Evolutionary conservation across 2,329 filamentous ascomycete species (phyloP).

Genomic region (Corinectria fuckeliana): DNA sequence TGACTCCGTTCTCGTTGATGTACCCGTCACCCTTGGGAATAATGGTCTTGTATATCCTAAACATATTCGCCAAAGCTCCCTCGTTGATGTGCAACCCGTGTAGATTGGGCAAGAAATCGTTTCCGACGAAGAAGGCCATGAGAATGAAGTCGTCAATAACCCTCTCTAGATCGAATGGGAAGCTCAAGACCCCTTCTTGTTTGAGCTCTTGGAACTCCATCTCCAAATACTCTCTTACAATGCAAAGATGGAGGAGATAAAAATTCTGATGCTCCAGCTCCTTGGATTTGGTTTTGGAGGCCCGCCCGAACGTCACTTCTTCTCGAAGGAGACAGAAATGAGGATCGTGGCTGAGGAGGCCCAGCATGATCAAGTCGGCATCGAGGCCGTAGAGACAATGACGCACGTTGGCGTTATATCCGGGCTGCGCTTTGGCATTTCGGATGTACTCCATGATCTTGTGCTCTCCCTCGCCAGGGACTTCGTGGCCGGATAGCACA

Average conservation of each 20-base stretch:
- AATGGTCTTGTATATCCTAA: slow-evolving; percentile 91
- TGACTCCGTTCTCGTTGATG: slow-evolving; percentile 93
- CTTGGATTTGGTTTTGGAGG: slow-evolving; percentile 87
- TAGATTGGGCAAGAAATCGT: slow-evolving; percentile 97
- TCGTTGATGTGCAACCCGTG: slow-evolving; percentile 98
- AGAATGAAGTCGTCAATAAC: slow-evolving; percentile 99
- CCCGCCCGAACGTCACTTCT: slow-evolving; percentile 95
- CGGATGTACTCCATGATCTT: slow-evolving; percentile 99
- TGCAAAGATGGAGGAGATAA: slow-evolving; percentile 95
- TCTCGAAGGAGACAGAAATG: slow-evolving; percentile 97
- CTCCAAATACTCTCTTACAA: slow-evolving; percentile 96
- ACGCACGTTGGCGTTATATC: slow-evolving; percentile 90
- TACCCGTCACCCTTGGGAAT: slow-evolving; percentile 89
- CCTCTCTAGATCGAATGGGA: slow-evolving; percentile 90
- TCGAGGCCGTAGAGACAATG: slow-evolving; percentile 98
- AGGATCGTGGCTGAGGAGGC: slow-evolving; percentile 94
- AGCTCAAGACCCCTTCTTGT: slow-evolving; percentile 71
- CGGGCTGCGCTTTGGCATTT: slow-evolving; percentile 91
- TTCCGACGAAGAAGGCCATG: slow-evolving; percentile 99
- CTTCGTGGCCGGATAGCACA: slow-evolving; percentile 95
- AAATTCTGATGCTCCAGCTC: slow-evolving; percentile 99
- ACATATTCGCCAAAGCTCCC: slow-evolving; percentile 95
- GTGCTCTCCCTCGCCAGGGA: slow-evolving; percentile 97
- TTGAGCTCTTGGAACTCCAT: slow-evolving; percentile 95
- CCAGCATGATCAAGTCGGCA: slow-evolving; percentile 98